These are phyloP conservation scores for Pseudogymnoascus destructans DNA, from an alignment of 2,329 filamentous ascomycete genomes.

Conservation along the genomic window DNA sequence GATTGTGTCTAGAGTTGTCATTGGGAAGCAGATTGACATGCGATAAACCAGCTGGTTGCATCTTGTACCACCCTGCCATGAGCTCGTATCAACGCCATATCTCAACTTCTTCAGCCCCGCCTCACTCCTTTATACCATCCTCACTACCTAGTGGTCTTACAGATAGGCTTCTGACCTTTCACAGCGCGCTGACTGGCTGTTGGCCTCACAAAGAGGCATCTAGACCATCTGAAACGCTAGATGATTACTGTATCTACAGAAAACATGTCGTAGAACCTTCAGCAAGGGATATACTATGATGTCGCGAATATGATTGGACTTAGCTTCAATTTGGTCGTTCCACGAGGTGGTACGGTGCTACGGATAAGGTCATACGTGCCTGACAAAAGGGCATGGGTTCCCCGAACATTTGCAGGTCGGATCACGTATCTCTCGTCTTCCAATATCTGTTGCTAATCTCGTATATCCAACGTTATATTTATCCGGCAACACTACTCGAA, in stretches of 20 bases:
- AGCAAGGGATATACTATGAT: neutral
- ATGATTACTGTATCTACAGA: neutral
- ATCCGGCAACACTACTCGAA: neutral
- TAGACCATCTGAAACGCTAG: neutral
- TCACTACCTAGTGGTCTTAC: neutral
- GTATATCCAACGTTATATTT: neutral
- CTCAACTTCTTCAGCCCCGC: neutral
- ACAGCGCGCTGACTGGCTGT: neutral
- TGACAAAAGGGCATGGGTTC: too few relatives aligned
- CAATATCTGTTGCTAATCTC: neutral
- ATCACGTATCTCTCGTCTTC: neutral
- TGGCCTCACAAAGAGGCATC: neutral
- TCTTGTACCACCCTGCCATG: neutral
- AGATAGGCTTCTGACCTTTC: neutral
- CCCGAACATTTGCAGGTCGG: neutral
- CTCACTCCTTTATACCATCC: neutral
- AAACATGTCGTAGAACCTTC: neutral
- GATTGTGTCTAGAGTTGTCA: neutral
- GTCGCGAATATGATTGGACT: neutral
- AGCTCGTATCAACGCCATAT: neutral
- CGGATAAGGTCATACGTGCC: neutral
- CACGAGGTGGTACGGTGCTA: neutral
- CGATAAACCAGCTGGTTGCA: neutral
- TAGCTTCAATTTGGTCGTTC: neutral
- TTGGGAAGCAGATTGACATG: neutral